Percentiles rank a stretch among this genome's conserved stretches.
Conservation (phyloP, 345 rosid species). For the Lumnitzera littorea region DNA sequence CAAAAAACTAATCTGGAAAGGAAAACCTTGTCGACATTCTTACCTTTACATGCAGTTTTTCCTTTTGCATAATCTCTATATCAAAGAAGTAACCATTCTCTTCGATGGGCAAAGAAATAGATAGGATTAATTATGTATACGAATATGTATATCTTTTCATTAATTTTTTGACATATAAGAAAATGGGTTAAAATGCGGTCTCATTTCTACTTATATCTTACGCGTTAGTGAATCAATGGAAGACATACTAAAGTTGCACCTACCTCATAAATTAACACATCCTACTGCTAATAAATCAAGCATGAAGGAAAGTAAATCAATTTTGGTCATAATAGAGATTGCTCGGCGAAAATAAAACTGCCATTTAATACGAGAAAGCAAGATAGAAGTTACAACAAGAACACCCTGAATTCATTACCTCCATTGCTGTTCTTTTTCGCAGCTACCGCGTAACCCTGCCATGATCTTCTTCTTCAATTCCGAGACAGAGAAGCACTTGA, state of each 20-base stretch:
- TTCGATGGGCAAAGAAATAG: neutral
- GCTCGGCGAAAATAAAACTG: too few species aligned
- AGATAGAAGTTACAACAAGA: neutral
- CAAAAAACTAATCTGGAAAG: too few species aligned
- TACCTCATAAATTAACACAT: too few species aligned
- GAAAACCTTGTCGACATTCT: neutral
- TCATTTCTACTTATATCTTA: too few species aligned
- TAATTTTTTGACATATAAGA: too few species aligned
- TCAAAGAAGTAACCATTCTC: neutral
- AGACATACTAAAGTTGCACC: too few species aligned
- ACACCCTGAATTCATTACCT: conserved; percentile 32
- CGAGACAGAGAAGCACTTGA: conserved; percentile 82
- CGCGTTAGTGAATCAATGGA: too few species aligned
- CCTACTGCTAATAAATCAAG: too few species aligned
- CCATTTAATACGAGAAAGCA: neutral
- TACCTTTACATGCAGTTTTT: neutral
- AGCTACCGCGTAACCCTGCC: conserved; percentile 71
- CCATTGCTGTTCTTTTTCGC: conserved; percentile 86
- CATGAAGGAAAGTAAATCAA: neutral
- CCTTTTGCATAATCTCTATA: neutral
- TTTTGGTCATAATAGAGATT: too few species aligned
- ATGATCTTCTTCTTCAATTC: conserved; percentile 85
- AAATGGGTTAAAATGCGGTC: too few species aligned
- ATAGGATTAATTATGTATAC: too few species aligned
- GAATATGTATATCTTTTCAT: too few species aligned